Percentiles rank a stretch among this genome's conserved stretches.
These are phyloP conservation scores for Leccinellum rugosiceps DNA, from an alignment of 768 basidiomycete genomes.

Conservation along the genomic window DNA sequence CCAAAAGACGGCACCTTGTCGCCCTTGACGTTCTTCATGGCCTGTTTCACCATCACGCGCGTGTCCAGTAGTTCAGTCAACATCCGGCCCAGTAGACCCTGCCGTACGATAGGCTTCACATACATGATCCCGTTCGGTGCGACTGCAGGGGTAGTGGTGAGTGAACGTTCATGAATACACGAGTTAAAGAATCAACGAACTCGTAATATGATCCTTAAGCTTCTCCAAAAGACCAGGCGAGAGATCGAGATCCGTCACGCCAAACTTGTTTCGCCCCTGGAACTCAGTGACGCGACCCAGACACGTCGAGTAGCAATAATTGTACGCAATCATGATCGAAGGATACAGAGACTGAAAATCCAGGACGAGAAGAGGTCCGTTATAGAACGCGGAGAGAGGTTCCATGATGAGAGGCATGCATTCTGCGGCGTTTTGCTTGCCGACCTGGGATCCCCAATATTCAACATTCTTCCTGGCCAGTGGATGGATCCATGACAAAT, in stretches of 20 bases:
- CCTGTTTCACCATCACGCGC: conserved; percentile 96
- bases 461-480: background rate
- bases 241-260: conserved; percentile 70
- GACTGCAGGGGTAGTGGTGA: conserved; percentile 46
- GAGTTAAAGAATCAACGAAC: conserved; percentile 38
- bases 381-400: conserved; percentile 89
- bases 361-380: conserved; percentile 86
- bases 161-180: background rate
- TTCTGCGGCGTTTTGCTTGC: conserved; percentile 93
- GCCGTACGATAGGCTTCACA: conserved; percentile 79
- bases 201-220: conserved; percentile 72
- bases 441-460: conserved; percentile 59
- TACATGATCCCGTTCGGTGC: conserved; percentile 96
- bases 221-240: conserved; percentile 65
- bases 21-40: conserved; percentile 76
- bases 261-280: conserved; percentile 84
- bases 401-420: conserved; percentile 96
- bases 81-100: conserved; percentile 88
- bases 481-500: background rate
- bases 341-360: conserved; percentile 98
- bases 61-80: conserved; percentile 89
- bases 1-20: conserved; percentile 59
- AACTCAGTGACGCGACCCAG: conserved; percentile 86
- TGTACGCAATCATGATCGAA: conserved; percentile 98
- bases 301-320: conserved; percentile 96